phyloP scores from a whole-genome alignment of 345 rosid species.

The Salix udensis region DNA sequence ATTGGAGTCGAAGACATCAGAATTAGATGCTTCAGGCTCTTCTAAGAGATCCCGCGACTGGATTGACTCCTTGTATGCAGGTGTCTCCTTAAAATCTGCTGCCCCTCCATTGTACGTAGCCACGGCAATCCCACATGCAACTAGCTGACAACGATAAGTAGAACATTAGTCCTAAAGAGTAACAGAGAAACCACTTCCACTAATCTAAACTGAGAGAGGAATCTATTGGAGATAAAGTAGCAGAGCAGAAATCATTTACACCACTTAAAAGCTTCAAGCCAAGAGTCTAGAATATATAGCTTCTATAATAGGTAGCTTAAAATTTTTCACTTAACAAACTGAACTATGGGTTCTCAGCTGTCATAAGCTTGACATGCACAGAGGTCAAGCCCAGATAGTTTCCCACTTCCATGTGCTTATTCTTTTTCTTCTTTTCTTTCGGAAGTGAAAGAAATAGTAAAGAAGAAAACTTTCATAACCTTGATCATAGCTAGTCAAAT shows the following conservation, averaged over 20 bases:
- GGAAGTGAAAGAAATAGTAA: too few species aligned
- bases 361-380: too few species aligned
- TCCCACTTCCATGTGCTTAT: too few species aligned
- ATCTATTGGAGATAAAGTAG: not conserved
- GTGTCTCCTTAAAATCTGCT: constrained; percentile 83
- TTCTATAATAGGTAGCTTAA: not conserved
- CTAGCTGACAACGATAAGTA: constrained; percentile 39
- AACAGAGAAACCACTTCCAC: not conserved
- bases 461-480: too few species aligned
- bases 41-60: constrained; percentile 70
- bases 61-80: constrained; percentile 70
- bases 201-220: not conserved
- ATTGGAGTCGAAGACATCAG: constrained; percentile 88
- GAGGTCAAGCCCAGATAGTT: too few species aligned
- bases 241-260: not conserved
- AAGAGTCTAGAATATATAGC: not conserved
- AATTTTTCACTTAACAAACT: not conserved
- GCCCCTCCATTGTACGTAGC: constrained; percentile 86
- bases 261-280: not conserved
- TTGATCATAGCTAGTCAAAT: too few species aligned
- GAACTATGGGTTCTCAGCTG: too few species aligned
- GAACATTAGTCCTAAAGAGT: not conserved
- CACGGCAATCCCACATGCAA: constrained; percentile 84
- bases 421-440: too few species aligned
- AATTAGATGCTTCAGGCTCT: constrained; percentile 60